Evolutionary conservation across 2,329 filamentous ascomycete genomes (phyloP).

Genomic region (Orbilia brochopaga): DNA sequence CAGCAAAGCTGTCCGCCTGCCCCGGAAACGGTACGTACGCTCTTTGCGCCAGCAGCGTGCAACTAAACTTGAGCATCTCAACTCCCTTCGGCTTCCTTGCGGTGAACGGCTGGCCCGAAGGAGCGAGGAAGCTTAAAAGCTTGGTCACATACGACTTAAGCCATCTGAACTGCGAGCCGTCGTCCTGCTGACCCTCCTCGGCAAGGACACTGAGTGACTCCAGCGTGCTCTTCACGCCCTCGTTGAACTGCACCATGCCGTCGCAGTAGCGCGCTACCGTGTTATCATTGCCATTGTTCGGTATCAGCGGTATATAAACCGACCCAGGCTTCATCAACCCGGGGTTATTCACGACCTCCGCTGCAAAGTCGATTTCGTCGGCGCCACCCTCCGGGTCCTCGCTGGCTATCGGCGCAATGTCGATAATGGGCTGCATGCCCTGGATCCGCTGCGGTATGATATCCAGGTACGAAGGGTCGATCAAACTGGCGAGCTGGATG

Average conservation of each 20-base stretch:
- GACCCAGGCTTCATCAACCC: conserved; percentile 26
- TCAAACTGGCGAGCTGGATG: neutral
- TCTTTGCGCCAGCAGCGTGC: no score
- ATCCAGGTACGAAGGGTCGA: neutral
- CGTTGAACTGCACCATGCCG: conserved; percentile 9
- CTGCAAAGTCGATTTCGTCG: conserved; percentile 1
- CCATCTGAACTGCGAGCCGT: neutral
- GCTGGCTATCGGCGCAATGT: neutral
- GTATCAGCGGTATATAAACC: conserved; percentile 5
- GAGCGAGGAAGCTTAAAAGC: no score
- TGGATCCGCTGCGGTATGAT: neutral
- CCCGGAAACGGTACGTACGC: no score
- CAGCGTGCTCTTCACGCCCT: neutral
- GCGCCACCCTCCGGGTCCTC: neutral
- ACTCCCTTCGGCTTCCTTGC: no score
- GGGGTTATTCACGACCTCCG: conserved; percentile 11
- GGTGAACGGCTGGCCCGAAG: no score
- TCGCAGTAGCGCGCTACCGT: conserved; percentile 10
- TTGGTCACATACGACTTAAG: no score
- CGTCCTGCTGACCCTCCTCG: neutral
- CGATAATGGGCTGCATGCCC: neutral
- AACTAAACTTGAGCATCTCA: no score
- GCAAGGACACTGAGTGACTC: neutral
- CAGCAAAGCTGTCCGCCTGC: no score
- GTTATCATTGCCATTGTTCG: neutral